phyloP scores from a whole-genome alignment of 768 basidiomycete species.

The Rhodocollybia butyracea region DNA sequence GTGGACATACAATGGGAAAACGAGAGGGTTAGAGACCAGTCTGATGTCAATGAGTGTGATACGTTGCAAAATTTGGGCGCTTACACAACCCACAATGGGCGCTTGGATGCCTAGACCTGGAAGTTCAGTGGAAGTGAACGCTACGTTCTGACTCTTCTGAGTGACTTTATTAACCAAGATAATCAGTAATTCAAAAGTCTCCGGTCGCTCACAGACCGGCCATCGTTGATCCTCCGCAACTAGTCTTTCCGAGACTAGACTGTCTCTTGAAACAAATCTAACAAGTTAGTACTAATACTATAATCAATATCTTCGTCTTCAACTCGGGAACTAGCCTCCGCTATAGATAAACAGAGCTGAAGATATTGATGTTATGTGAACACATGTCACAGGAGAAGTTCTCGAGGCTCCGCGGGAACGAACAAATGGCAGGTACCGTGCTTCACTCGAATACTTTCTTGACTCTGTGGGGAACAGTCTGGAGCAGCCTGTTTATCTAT shows the following conservation, averaged over 20 bases:
- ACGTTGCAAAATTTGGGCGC: slow-evolving; percentile 1
- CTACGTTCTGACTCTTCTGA: neutral
- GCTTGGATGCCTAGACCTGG: neutral
- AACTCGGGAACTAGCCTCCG: no score
- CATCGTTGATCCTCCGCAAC: slow-evolving; percentile 1
- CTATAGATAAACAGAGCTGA: no score
- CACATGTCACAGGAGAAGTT: neutral
- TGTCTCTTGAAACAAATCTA: neutral
- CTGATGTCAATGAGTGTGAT: neutral
- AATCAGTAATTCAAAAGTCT: neutral
- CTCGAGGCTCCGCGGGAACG: slow-evolving; percentile 6
- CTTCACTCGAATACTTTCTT: neutral
- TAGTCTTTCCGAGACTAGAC: neutral
- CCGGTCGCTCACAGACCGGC: slow-evolving; percentile 1
- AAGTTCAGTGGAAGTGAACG: no score
- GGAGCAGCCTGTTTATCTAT: neutral
- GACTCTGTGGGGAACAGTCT: no score
- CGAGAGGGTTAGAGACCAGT: neutral
- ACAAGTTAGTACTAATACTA: neutral
- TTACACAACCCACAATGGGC: neutral
- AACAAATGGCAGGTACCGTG: neutral
- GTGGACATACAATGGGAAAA: slow-evolving; percentile 23
- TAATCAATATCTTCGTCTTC: no score
- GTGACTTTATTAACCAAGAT: neutral
- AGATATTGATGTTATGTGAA: no score